A percentile compares a stretch with the other conserved stretches of the same genome.
Evolutionary conservation across 192 early-diverging fungal genomes (phyloP).

Genomic region (Backusella sp.): DNA sequence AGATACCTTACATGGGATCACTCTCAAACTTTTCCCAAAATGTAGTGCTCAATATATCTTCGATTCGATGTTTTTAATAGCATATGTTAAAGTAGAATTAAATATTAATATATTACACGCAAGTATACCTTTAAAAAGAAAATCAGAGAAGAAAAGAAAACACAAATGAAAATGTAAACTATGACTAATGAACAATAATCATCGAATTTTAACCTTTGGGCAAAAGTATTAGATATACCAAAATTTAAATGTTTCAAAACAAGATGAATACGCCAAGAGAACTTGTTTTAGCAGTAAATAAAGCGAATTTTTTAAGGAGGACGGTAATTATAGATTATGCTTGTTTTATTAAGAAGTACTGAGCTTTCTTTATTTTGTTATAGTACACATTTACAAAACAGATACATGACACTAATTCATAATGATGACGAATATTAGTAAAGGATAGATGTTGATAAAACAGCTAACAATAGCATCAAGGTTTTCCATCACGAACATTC

Average conservation of each 20-base stretch:
- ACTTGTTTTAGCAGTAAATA: neutral
- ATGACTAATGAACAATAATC: neutral
- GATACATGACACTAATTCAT: neutral
- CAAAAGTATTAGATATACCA: neutral
- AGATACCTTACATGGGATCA: neutral
- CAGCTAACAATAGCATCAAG: neutral
- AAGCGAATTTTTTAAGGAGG: slow-evolving; percentile 1
- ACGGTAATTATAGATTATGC: neutral
- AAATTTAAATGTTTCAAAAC: neutral
- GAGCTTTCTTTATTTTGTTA: neutral
- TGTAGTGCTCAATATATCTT: neutral
- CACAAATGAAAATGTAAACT: neutral
- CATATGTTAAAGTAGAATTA: neutral
- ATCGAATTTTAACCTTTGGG: neutral
- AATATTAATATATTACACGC: neutral
- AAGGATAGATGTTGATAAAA: neutral
- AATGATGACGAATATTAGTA: neutral
- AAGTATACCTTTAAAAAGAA: neutral
- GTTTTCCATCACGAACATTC: neutral
- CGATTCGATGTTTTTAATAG: neutral
- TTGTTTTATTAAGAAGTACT: neutral
- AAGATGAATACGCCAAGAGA: neutral
- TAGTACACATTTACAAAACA: neutral
- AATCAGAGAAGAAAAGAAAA: neutral
- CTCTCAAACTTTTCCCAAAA: neutral